Base-by-base conservation (phyloP, 2,329 filamentous ascomycete species). In the Chlorencoelia australis region DNA sequence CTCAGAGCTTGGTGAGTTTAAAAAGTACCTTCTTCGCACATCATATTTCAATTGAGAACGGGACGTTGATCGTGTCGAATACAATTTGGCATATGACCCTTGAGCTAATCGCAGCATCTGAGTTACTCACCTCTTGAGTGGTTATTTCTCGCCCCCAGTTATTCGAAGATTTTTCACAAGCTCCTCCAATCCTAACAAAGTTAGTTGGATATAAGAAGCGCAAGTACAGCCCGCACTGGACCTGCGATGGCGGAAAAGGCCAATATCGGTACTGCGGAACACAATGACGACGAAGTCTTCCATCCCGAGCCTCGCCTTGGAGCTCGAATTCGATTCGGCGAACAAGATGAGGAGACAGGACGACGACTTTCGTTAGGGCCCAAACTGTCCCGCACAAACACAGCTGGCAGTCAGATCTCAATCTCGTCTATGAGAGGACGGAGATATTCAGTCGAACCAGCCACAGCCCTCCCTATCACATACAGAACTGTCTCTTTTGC, bases 401-500 rank as follows among this genome's bases (percentile, higher is more conserved):
- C 47, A 16, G 42, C 43, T 14, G 30, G 34, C 20, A 47, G 43
- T n/a, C 31, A 35, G 14, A 14, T 16, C 40, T 49, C 41, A 13
- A 36, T 30, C 32, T 33, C 30, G 26, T 37, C 33, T 36, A 44
- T 26, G 33, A 37, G 39, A 29, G 33, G 45, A 14, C 31, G 43
- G n/a, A 41, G 47, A 30, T 21, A 33, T 3, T 45, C 42, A 3
- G 57, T 66, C 22, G 61, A 66, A 37, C 61, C 60, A 3, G 48
- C 56, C 0, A 53, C 60, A 15, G 58, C 56, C 3, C 52, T 71
- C 24, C 68, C 67, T 15, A 68, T 71, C 31, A 64, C 69, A 43
- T 72, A 71, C 47, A 64, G 68, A 24, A 71, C 67, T 4, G 55
- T 70, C 59, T 71, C 62, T 63, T 72, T 69, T 45, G 64, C 71